Conservation (phyloP, 2,329 filamentous ascomycete species). For the Neocucurbitaria cava region DNA sequence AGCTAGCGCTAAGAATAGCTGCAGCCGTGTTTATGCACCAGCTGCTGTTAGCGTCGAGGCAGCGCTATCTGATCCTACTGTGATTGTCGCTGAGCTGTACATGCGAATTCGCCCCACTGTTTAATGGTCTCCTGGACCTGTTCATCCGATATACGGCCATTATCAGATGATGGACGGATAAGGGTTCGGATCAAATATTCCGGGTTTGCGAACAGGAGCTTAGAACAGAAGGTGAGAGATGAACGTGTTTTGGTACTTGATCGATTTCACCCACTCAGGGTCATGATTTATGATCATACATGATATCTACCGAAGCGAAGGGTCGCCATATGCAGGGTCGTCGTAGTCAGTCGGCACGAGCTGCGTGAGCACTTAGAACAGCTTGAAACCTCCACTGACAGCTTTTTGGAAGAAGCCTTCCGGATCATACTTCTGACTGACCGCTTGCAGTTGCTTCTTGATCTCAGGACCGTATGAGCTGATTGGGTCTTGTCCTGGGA, state of each 20-base stretch:
- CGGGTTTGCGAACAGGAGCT: background rate
- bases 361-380: background rate
- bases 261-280: background rate
- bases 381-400: slow-evolving; percentile 10
- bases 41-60: background rate
- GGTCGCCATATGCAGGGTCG: background rate
- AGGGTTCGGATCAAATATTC: background rate
- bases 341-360: background rate
- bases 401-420: slow-evolving; percentile 43
- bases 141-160: background rate
- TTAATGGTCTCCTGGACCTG: background rate
- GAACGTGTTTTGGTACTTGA: background rate
- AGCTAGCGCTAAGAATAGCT: background rate
- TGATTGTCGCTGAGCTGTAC: background rate
- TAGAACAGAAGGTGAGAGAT: background rate
- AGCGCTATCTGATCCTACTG: background rate
- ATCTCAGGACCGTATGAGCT: slow-evolving; percentile 47
- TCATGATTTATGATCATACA: background rate
- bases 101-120: background rate
- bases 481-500: slow-evolving; percentile 21
- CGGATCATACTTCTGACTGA: slow-evolving; percentile 48
- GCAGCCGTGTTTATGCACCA: background rate
- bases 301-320: background rate
- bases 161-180: background rate
- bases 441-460: slow-evolving; percentile 31